Evolutionary conservation across 148 eudicot genomes (phyloP), one percentile per base, ranked within the genome.

Genomic region (Linanthus parryae): DNA sequence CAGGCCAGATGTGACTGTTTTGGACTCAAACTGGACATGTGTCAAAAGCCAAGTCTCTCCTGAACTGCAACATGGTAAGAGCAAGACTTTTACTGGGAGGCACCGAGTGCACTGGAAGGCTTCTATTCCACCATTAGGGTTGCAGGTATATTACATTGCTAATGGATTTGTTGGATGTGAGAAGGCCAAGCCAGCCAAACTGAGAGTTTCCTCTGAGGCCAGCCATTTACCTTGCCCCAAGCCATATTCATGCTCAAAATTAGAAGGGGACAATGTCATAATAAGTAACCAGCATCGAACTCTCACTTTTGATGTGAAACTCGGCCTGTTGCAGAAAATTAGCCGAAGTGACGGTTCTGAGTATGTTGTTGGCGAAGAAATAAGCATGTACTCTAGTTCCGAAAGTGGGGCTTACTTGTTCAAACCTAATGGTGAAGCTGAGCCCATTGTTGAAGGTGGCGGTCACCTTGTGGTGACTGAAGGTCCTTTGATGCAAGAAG

Each of bases 1-100:
- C 55, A 79, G 74, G 40, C 75, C 91, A 19, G 99, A 84, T 73
- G 84, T 94, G 16, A 78, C 85, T 20, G 76, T 94, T 57, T 57
- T 94, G 66, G 88, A 84, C 66, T 79, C 95, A 23, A 94, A 94
- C 67, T 94, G 99, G 99, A 87, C 96, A 2, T 94, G 99, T 63
- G 68, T 94, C 10, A 78, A 82, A 65, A 88, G 95, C 75, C 99
- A 94, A 68, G 68, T 82, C 44, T 94, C 99, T 68, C 99, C 99
- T 24, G 99, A 94, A 73, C 44, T 84, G 61, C 80, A 78, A 58
- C 95, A 88, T 58, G 73, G 67, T 26, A 68, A 73, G 52, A 72
- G 55, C 23, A 79, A 73, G 19, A 36, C 72, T 27, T 94, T 84
- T 64, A 82, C 96, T 16, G 82, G 85, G 56, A 82, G 79, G 48